Conservation (phyloP, 2,329 filamentous ascomycete genomes). For the Proliferodiscus dingleyae region DNA sequence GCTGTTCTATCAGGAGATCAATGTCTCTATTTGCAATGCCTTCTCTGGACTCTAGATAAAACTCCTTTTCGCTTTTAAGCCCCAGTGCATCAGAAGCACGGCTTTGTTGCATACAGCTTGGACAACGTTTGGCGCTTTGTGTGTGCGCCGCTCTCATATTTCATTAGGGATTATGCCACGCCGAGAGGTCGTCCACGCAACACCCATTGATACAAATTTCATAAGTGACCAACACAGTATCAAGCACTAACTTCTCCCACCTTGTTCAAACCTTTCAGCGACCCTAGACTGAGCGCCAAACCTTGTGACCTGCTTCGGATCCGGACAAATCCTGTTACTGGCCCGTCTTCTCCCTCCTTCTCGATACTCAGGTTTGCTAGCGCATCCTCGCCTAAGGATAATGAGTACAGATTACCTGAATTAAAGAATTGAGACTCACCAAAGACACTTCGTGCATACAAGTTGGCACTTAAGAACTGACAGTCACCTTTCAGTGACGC, state of each 20-base stretch:
- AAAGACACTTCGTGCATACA: constrained; percentile 95
- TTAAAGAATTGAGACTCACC: constrained; percentile 58
- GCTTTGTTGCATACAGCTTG: constrained; percentile 13
- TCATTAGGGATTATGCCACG: constrained; percentile 17
- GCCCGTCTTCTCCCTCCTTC: constrained; percentile 91
- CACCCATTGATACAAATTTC: constrained; percentile 4
- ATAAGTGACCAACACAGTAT: constrained; percentile 12
- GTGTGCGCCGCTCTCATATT: constrained; percentile 12
- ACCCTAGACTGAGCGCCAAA: constrained; percentile 86
- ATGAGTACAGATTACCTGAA: constrained; percentile 19
- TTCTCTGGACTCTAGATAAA: constrained; percentile 26
- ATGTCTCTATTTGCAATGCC: constrained; percentile 3
- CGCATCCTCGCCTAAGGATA: constrained; percentile 83
- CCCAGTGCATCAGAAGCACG: constrained; percentile 19
- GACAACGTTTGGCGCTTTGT: constrained; percentile 18
- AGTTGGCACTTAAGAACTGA: constrained; percentile 93
- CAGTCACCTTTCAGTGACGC: constrained; percentile 96
- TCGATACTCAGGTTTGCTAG: constrained; percentile 96
- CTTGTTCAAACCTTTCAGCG: constrained; percentile 90
- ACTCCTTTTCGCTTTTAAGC: constrained; percentile 27
- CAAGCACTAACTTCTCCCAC: constrained; percentile 43
- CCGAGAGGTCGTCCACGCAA: constrained; percentile 7
- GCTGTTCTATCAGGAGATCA: not conserved
- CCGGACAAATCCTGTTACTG: constrained; percentile 93
- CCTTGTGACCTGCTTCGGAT: constrained; percentile 97